Evolutionary conservation across 2,329 filamentous ascomycete species (phyloP), one percentile per base, ranked within the genome.

Genomic region (Neopestalotiopsis sp.): DNA sequence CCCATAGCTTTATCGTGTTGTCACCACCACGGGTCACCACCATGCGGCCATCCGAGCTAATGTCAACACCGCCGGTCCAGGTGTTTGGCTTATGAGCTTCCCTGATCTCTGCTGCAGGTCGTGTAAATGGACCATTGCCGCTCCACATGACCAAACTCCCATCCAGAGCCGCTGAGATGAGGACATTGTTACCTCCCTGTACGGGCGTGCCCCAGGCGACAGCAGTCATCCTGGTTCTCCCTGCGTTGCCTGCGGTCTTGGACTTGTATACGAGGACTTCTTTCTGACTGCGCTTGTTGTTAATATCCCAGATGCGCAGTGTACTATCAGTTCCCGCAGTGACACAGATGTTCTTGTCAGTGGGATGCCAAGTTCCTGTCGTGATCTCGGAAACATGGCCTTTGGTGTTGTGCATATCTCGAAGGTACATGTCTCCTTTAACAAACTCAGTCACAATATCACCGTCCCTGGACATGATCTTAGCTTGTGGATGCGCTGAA

Each of bases 401-500:
- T 79, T 98, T 98, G 4, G 96, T 99, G 79, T 98, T 95, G 81
- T 98, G 90, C 92, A 98, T 97, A 79, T 99, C 96, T 67, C 95
- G 89, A 73, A 99, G 83, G 76, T 99, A 99, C 95, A 98, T 98
- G 79, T 99, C 96, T 61, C 96, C 96, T 82, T 99, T 99, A 74
- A 94, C 92, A 73, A 97, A 98, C 77, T 98, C 94, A 1, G 92
- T 91, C 63, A 97, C 75, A 7, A 92, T 87, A 59, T 97, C 94
- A 53, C 96, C 96, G 82, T 99, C 95, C 76, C 96, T 90, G 74
- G 90, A 93, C 79, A 98, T 87, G 30, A 99, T 90, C 79, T 94
- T 95, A 13, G 95, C 94, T 79, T 98, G 95, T 1, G 95, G 91
- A 56, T 95, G 93, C 6, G 95, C 94, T 7, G 94, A 92, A 59